These are phyloP conservation scores for Suaeda aralocaspica DNA, from an alignment of 148 eudicot species.

Conservation along the genomic window DNA sequence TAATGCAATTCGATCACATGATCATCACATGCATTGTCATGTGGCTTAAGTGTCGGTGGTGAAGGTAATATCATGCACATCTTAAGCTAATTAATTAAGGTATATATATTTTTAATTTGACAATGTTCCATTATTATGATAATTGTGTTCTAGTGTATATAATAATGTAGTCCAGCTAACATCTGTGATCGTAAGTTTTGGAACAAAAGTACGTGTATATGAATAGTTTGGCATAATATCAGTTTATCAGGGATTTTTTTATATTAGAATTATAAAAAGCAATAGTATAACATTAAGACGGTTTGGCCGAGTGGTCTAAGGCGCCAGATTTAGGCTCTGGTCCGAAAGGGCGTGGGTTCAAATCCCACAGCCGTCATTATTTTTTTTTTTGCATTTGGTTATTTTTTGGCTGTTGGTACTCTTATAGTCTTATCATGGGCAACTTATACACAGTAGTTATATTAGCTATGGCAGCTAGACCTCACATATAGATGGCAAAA, in stretches of 20 bases:
- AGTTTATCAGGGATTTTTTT: too few relatives aligned
- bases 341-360: constrained; percentile 68
- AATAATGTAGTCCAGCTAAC: too few relatives aligned
- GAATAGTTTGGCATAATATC: background rate
- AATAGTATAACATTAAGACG: constrained; percentile 15
- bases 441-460: too few relatives aligned
- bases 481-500: too few relatives aligned
- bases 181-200: too few relatives aligned
- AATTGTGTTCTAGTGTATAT: too few relatives aligned
- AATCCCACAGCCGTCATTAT: constrained; percentile 52
- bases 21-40: constrained; percentile 9
- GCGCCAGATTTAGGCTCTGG: constrained; percentile 70
- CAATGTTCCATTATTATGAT: background rate
- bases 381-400: background rate
- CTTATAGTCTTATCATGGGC: too few relatives aligned
- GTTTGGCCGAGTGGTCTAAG: constrained; percentile 69
- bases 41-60: constrained; percentile 15
- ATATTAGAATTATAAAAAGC: too few relatives aligned
- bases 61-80: background rate
- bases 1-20: background rate
- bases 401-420: background rate
- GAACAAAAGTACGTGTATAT: too few relatives aligned
- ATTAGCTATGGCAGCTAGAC: too few relatives aligned
- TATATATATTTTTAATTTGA: background rate
- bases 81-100: background rate